phyloP scores from a whole-genome alignment of 306 rosid species.

The Leucaena leucocephala region DNA sequence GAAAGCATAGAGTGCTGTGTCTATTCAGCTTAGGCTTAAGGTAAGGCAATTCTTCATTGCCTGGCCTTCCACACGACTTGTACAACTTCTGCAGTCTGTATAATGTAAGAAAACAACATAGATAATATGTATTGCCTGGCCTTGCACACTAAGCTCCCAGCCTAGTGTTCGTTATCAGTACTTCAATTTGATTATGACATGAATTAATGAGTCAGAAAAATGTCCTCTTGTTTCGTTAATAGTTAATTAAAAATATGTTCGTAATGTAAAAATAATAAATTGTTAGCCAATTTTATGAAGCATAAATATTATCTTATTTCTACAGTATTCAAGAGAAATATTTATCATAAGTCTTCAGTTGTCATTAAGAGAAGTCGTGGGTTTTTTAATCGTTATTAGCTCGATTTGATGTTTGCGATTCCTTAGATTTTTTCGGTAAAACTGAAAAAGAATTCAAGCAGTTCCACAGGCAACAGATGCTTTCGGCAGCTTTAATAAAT shows the following conservation, averaged over 20 bases:
- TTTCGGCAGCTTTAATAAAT: not conserved
- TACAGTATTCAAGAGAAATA: not conserved
- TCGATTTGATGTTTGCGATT: not conserved
- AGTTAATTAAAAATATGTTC: not conserved
- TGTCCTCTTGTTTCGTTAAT: not conserved
- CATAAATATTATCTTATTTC: not conserved
- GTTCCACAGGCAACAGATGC: not conserved
- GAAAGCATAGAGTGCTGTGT: conserved; percentile 80
- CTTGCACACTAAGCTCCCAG: too few species aligned
- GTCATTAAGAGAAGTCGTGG: not conserved
- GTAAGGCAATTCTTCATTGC: conserved; percentile 60
- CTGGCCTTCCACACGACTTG: conserved; percentile 26
- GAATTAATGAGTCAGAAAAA: not conserved
- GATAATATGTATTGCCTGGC: not conserved
- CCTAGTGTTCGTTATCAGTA: not conserved
- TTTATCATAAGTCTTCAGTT: not conserved
- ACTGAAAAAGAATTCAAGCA: not conserved
- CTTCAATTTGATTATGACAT: not conserved
- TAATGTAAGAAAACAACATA: conserved; percentile 10
- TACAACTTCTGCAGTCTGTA: conserved; percentile 31
- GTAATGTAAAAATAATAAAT: not conserved
- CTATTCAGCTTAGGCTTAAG: conserved; percentile 47
- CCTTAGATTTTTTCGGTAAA: not conserved
- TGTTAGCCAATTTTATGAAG: not conserved
- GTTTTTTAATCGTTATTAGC: not conserved